Base-by-base conservation (phyloP, 202 grass and related monocot species). In the Panicum hallii region DNA sequence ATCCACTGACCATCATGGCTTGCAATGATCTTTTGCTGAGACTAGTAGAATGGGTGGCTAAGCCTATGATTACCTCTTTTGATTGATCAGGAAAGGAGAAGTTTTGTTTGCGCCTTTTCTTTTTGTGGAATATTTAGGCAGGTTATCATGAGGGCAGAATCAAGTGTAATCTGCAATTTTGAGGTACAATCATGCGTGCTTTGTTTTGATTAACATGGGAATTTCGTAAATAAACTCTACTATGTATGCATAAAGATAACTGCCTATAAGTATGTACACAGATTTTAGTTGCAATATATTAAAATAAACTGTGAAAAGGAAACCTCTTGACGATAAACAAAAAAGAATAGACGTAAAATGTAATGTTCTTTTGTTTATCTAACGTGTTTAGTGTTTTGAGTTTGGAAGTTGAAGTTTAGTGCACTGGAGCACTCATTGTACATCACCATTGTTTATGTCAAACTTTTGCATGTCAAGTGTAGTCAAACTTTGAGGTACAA, bases 11-110 rank as follows among this genome's bases (percentile, higher is more conserved):
- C 38, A 72, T 83, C 57, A 77, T 84, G 77, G 10, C 62, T 64
- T 88, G 43, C 20, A 67, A 75, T 81, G n/a, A 77, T 82, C 23
- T 16, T 62, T 53, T 7, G 42, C n/a, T n/a, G 3, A 62, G 79
- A 70, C 79, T 16, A 22, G 67, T 4, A 7, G 41, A 8, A 2
- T 68, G 15, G 20, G 22, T n/a, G 30, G 62, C 78, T 87, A 61
- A 76, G 73, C 67, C 67, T 3, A 88, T 66, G 48, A 84, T 79
- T 74, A 42, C 40, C 61, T n/a, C 81, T 74, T 80, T 84, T 84
- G 40, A 77, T 79, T 80, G 6, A 63, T 30, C 36, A 8, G 4
- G 40, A 43, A 79, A 45, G 47, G 34, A 28, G 7, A 6, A 65
- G 28, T 46, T 60, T 60, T 60, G 9, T 54, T 71, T 28, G 46